These are phyloP conservation scores for Aureoboletus auriporus DNA, from an alignment of 768 basidiomycete genomes.

Conservation along the genomic window DNA sequence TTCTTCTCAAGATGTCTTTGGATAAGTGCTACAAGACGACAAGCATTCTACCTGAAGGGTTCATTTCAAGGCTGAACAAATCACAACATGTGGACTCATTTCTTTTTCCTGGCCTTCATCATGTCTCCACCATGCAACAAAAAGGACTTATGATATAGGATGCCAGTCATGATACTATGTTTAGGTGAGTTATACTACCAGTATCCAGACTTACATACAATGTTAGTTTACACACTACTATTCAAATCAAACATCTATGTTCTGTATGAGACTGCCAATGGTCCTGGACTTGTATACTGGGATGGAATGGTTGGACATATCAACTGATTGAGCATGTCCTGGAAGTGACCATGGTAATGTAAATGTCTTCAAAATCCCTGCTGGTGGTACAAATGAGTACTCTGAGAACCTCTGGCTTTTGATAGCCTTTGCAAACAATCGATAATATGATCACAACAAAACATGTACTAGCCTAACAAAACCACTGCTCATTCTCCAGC, in stretches of 20 bases:
- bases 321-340: slow-evolving; percentile 25
- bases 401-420: too few species aligned
- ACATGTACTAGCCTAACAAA: too few species aligned
- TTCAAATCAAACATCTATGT: too few species aligned
- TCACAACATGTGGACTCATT: slow-evolving; percentile 2
- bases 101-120: slow-evolving; percentile 2
- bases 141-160: slow-evolving; percentile 3
- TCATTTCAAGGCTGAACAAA: not conserved
- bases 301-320: slow-evolving; percentile 34
- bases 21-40: not conserved
- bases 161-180: too few species aligned
- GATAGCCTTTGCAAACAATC: too few species aligned
- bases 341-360: slow-evolving; percentile 27
- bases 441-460: too few species aligned
- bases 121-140: not conserved
- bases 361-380: slow-evolving; percentile 6
- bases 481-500: not conserved
- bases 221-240: too few species aligned
- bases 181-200: too few species aligned
- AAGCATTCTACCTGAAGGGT: not conserved
- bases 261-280: slow-evolving; percentile 23
- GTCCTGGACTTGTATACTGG: slow-evolving; percentile 23
- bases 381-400: too few species aligned
- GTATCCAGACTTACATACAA: too few species aligned
- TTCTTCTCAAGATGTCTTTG: slow-evolving; percentile 21